Percentiles rank a stretch among this genome's conserved stretches.
Conservation (phyloP, 2,329 filamentous ascomycete genomes). For the Scytalidium sp. region DNA sequence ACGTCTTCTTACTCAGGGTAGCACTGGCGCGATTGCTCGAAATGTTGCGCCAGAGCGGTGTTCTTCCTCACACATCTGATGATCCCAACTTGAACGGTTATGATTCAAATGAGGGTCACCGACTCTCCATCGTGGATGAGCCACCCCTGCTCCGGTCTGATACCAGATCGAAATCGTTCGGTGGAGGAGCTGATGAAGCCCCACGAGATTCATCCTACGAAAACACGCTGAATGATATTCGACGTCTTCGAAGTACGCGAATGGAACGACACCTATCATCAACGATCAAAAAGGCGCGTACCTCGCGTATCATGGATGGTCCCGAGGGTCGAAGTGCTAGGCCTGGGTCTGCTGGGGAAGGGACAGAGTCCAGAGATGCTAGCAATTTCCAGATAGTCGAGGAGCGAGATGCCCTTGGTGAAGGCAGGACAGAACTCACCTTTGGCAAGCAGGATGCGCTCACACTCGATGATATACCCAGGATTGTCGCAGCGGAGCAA, state of each 20-base stretch:
- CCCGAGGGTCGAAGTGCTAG: constrained; percentile 66
- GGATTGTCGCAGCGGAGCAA: constrained; percentile 94
- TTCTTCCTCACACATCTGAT: constrained; percentile 71
- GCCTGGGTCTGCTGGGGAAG: constrained; percentile 69
- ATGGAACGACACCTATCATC: constrained; percentile 93
- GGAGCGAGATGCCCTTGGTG: constrained; percentile 67
- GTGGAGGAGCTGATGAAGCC: constrained; percentile 56
- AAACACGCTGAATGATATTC: constrained; percentile 93
- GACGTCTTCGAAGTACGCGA: constrained; percentile 84
- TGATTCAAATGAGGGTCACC: constrained; percentile 63
- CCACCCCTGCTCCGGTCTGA: constrained; percentile 59
- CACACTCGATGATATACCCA: constrained; percentile 91
- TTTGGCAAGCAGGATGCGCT: constrained; percentile 89
- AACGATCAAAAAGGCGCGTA: constrained; percentile 84
- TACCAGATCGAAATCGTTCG: constrained; percentile 71
- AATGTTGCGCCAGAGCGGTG: constrained; percentile 76
- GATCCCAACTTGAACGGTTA: constrained; percentile 67
- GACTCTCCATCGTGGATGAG: constrained; percentile 45
- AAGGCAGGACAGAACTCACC: constrained; percentile 73
- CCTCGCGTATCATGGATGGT: constrained; percentile 89
- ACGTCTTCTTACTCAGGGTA: constrained; percentile 87
- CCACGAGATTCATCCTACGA: constrained; percentile 78
- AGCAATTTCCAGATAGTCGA: constrained; percentile 73
- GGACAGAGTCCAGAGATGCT: constrained; percentile 47
- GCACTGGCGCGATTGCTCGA: constrained; percentile 86